A percentile compares a stretch with the other conserved stretches of the same genome.
Evolutionary conservation across 2,329 filamentous ascomycete species (phyloP).

Genomic region (Pseudonectria foliicola): DNA sequence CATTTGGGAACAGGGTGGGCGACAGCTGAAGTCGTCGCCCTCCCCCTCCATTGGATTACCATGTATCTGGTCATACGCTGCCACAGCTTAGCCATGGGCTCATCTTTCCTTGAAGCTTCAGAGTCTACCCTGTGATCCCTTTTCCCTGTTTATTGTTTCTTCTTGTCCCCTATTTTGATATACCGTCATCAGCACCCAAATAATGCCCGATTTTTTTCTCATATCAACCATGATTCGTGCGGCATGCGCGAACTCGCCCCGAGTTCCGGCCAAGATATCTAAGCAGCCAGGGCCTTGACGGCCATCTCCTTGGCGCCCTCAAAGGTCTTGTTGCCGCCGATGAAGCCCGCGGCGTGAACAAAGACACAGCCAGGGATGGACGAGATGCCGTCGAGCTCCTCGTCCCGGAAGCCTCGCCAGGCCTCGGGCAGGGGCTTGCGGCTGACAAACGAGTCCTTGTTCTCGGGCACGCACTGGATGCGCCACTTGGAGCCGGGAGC

Average conservation of each 20-base stretch:
- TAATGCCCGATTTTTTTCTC: too few relatives aligned
- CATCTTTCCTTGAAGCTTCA: conserved; percentile 11
- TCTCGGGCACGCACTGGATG: conserved; percentile 82
- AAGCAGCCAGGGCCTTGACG: conserved; percentile 56
- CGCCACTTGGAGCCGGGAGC: conserved; percentile 78
- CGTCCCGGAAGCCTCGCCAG: conserved; percentile 88
- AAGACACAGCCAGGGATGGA: conserved; percentile 75
- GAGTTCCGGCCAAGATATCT: conserved; percentile 1
- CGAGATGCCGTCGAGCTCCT: conserved; percentile 67
- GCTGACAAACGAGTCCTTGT: conserved; percentile 82
- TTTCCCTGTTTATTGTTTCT: neutral
- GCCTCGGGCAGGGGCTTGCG: conserved; percentile 83
- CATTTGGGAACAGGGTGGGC: neutral
- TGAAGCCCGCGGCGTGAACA: conserved; percentile 91
- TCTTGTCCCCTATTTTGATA: too few relatives aligned
- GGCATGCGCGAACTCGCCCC: neutral
- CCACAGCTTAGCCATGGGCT: conserved; percentile 12
- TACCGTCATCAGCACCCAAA: too few relatives aligned
- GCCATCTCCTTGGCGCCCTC: conserved; percentile 87
- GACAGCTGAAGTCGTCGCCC: too few relatives aligned
- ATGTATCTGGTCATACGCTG: conserved; percentile 13
- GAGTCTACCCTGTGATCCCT: conserved; percentile 7
- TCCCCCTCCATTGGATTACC: conserved; percentile 6
- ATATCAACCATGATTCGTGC: conserved; percentile 1
- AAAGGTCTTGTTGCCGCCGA: conserved; percentile 88